Evolutionary conservation across 2,329 filamentous ascomycete genomes (phyloP), one percentile per base, ranked within the genome.

Genomic region (Cordyceps fumosorosea): DNA sequence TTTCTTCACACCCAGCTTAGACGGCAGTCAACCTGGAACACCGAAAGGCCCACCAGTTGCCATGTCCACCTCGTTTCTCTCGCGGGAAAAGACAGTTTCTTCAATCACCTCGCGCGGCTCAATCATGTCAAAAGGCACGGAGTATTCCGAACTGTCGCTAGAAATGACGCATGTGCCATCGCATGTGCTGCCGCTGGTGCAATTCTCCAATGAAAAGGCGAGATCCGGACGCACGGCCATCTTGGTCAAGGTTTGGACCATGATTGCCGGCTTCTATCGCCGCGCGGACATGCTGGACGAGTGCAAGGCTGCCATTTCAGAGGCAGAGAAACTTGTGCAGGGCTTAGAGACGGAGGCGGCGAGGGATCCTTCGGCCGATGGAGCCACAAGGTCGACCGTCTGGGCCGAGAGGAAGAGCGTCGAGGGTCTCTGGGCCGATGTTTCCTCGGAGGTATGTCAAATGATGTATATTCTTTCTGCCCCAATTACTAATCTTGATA

Each of bases 241-340:
- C 12, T 72, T 99, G 18, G 79, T 92, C 22, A 89, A 88, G 66
- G 87, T 97, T 37, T 99, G 95, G 95, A 80, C 97, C 10, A 89
- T 95, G 71, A 91, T 97, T 64, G 89, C 91, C 2, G 89, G 89
- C 0, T 87, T 98, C 66, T 99, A 98, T 71, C 85, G 91, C 32
- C 85, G 91, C 59, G 91, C 93, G 8, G 84, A 84, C 10, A 86
- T 96, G 78, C 85, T 86, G 61, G 88, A 93, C 22, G 93, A 98
- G 72, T 87, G 90, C 14, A 85, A 84, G 67, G 90, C 88, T 58
- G 91, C 93, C 7, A 84, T 93, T 32, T 82, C 86, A 12, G 95
- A 98, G 78, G 95, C 93, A 1, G 81, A 86, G 63, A 90, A 89
- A 70, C 81, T 96, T 42, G 87, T 91, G 1, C 81, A 88, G 66